These are phyloP conservation scores for Lentinus tigrinus DNA, from an alignment of 768 basidiomycete genomes.

Conservation along the genomic window DNA sequence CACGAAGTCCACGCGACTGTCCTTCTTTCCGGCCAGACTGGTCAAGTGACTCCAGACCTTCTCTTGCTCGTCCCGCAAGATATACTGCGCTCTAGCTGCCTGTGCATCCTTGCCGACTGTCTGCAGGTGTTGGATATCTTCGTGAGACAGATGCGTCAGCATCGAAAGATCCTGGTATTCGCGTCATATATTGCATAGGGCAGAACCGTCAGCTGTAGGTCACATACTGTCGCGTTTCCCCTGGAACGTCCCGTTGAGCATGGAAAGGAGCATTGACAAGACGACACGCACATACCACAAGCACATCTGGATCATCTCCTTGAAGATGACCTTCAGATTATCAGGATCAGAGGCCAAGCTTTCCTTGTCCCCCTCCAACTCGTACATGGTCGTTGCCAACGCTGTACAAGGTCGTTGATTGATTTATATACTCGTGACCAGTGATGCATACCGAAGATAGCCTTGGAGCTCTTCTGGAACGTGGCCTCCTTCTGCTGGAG, in stretches of 20 bases:
- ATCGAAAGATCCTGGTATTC: conserved; percentile 82
- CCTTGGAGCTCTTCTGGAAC: conserved; percentile 74
- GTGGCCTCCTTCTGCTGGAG: conserved; percentile 73
- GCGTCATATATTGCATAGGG: neutral
- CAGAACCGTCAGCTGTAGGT: neutral
- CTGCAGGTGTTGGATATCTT: conserved; percentile 83
- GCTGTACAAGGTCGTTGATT: conserved; percentile 38
- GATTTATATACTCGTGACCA: neutral
- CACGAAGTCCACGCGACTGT: conserved; percentile 75
- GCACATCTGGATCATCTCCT: conserved; percentile 88
- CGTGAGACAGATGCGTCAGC: conserved; percentile 78
- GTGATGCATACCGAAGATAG: conserved; percentile 66
- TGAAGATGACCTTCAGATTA: conserved; percentile 65
- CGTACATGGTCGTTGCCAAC: conserved; percentile 70
- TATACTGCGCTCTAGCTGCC: conserved; percentile 70
- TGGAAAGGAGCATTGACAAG: neutral
- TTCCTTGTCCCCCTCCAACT: conserved; percentile 53
- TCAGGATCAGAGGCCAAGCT: conserved; percentile 44
- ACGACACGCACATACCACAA: conserved; percentile 48
- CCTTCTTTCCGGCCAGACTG: conserved; percentile 40
- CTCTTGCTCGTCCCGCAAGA: conserved; percentile 81
- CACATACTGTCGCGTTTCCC: conserved; percentile 88
- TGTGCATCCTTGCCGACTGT: conserved; percentile 80
- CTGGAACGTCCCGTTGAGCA: conserved; percentile 36
- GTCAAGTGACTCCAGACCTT: conserved; percentile 72